phyloP scores from a whole-genome alignment of 1,139 yeast genomes.

The Candida tunisiensis region DNA sequence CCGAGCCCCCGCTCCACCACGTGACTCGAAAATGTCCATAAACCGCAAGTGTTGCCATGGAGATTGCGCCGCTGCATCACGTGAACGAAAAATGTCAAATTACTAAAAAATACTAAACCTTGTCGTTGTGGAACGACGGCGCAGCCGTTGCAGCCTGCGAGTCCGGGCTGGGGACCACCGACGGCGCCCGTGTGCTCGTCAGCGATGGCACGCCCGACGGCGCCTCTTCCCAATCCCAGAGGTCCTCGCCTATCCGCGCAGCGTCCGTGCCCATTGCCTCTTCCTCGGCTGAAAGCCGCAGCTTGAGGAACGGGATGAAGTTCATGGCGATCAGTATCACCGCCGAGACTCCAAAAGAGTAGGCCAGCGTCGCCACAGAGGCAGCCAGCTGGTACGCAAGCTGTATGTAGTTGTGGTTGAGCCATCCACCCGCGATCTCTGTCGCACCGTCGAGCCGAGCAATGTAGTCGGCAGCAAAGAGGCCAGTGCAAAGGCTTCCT shows the following conservation, averaged over 20 bases:
- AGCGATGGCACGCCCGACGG: too few relatives aligned
- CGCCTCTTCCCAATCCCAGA: constrained; percentile 7
- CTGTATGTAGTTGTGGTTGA: constrained; percentile 77
- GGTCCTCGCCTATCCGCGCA: constrained; percentile 64
- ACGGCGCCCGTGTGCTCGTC: too few relatives aligned
- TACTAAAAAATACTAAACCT: too few relatives aligned
- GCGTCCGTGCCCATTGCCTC: constrained; percentile 82
- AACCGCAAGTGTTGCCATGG: too few relatives aligned
- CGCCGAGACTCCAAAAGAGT: constrained; percentile 69
- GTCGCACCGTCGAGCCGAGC: constrained; percentile 50
- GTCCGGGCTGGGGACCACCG: too few relatives aligned
- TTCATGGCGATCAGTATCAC: constrained; percentile 58
- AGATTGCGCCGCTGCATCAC: too few relatives aligned
- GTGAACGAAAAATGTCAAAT: too few relatives aligned
- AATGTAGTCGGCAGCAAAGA: constrained; percentile 87
- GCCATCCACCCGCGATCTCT: constrained; percentile 80
- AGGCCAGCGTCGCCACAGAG: constrained; percentile 50
- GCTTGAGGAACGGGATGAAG: constrained; percentile 63
- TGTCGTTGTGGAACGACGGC: too few relatives aligned
- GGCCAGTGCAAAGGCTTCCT: constrained; percentile 75
- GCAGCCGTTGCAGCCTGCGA: too few relatives aligned
- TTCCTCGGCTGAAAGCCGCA: constrained; percentile 79
- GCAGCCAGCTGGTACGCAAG: constrained; percentile 92
- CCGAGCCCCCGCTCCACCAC: too few relatives aligned
- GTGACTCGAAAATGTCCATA: too few relatives aligned